phyloP scores from a whole-genome alignment of 1,284 basidiomycete genomes.

The Ceratobasidium sp. region DNA sequence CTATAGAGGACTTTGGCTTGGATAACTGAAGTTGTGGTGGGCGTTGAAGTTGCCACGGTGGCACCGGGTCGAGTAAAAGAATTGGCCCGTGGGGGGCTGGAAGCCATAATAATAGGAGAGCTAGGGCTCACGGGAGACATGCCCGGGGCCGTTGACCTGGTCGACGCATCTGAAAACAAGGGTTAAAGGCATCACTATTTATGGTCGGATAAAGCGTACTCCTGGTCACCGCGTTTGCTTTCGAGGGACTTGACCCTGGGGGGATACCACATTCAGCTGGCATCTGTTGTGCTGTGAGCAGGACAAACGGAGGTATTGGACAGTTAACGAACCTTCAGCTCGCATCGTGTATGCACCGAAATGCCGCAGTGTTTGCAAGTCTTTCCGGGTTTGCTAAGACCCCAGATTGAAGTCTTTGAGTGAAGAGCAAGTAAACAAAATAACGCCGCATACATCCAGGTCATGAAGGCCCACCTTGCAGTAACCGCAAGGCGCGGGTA shows the following conservation, averaged over 20 bases:
- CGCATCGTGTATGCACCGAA: slow-evolving; percentile 85
- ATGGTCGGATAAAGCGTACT: background rate
- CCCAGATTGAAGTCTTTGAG: slow-evolving; percentile 80
- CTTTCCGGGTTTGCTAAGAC: slow-evolving; percentile 83
- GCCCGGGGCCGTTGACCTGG: slow-evolving; percentile 7
- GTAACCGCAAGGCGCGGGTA: slow-evolving; percentile 81
- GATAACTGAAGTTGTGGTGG: slow-evolving; percentile 55
- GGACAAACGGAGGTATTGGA: background rate
- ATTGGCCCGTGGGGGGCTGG: slow-evolving; percentile 45
- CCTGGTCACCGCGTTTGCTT: slow-evolving; percentile 6
- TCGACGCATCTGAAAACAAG: slow-evolving; percentile 13
- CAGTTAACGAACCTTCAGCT: slow-evolving; percentile 70
- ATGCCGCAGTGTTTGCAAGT: slow-evolving; percentile 81
- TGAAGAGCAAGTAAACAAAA: background rate
- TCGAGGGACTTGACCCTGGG: background rate
- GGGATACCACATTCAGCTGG: slow-evolving; percentile 71
- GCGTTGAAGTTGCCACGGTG: slow-evolving; percentile 1
- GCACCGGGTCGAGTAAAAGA: slow-evolving; percentile 12
- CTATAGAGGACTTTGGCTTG: slow-evolving; percentile 72
- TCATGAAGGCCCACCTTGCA: slow-evolving; percentile 69
- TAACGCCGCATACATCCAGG: background rate
- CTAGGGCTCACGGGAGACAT: slow-evolving; percentile 12
- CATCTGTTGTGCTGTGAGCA: slow-evolving; percentile 61
- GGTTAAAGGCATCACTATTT: background rate
- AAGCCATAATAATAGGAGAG: slow-evolving; percentile 37